Base-by-base conservation (phyloP, 352 stramenopile genomes). In the Globisporangium parvum region DNA sequence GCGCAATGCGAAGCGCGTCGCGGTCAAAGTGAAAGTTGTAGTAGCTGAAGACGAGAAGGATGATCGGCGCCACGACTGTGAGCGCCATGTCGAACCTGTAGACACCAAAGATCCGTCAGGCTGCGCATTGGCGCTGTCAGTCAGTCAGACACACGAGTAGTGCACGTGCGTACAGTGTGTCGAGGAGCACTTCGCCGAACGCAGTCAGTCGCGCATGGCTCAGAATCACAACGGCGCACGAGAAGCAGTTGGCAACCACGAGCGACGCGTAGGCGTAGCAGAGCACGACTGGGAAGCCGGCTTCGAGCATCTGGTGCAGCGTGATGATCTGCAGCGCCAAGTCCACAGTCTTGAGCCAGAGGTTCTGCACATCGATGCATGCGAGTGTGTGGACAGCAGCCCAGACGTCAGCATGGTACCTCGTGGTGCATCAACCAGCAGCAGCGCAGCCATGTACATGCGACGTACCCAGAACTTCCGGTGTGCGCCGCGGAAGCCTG, bases 11-110 rank as follows among this genome's bases (percentile, higher is more conserved):
- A 15, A 59, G 67, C 2, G 65, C 47, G 1, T 52, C 52, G 3
- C 53, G 61, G n/a, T 80, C 63, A 24, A 76, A 72, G 20, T 67
- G 31, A 20, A 78, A 79, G 23, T 63, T 61, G 6, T 39, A 11
- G 3, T 56, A 64, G 6, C 61, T 65, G 44, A 70, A 68, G 14
- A 62, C 12, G 0, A 82, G 42, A 0, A 69, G 56, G 2, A 54
- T 20, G 18, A 76, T 62, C 1, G 70, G 65, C 9, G 69, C 69
- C 0, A 60, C 33, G 9, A 79, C 51, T 0, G 72, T 59, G 0
- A 65, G 26, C 1, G 60, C 5, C 26, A 78, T 61, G 31, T 78
- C 67, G 47, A 78, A 78, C 14, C 48, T 60, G 11, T 2, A 51
- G 17, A 18, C 31, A 11, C 31, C 31, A 37, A 37, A 5, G 10